Conservation (phyloP, 257 asterid genomes). For the Penstemon eatonii region DNA sequence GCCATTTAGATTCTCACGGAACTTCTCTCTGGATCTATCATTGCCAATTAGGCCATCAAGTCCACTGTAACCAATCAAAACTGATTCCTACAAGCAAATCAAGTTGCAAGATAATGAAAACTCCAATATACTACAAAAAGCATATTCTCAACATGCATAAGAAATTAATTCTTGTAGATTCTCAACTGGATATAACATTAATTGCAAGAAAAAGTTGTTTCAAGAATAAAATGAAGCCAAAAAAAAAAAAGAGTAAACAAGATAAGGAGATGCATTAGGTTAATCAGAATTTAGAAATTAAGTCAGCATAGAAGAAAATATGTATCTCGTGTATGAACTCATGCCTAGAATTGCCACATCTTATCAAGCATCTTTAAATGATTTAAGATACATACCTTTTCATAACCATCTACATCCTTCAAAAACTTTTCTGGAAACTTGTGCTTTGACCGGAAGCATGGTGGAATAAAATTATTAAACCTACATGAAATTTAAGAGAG, state of each 20-base stretch:
- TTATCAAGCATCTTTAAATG: constrained; percentile 32
- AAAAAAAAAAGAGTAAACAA: not conserved
- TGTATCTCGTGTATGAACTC: not conserved
- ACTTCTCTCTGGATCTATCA: constrained; percentile 41
- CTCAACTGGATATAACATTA: not conserved
- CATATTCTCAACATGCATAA: constrained; percentile 9
- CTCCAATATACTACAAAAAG: constrained; percentile 7
- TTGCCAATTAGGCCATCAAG: constrained; percentile 57
- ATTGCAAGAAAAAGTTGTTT: not conserved
- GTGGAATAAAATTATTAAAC: constrained; percentile 46
- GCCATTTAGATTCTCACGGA: constrained; percentile 35
- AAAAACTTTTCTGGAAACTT: constrained; percentile 54
- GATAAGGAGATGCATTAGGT: not conserved
- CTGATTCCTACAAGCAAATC: constrained; percentile 61
- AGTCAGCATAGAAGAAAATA: not conserved
- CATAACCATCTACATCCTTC: constrained; percentile 57
- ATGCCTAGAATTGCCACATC: constrained; percentile 26
- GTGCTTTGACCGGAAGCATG: constrained; percentile 67
- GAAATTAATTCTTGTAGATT: not conserved
- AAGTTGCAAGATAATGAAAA: constrained; percentile 28
- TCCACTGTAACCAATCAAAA: constrained; percentile 59
- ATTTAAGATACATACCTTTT: constrained; percentile 35
- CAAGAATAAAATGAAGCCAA: not conserved
- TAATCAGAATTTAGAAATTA: not conserved
- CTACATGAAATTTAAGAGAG: constrained; percentile 41